Evolutionary conservation across 2,329 filamentous ascomycete genomes (phyloP), one percentile per base, ranked within the genome.

Genomic region (Fusarium ambrosium): DNA sequence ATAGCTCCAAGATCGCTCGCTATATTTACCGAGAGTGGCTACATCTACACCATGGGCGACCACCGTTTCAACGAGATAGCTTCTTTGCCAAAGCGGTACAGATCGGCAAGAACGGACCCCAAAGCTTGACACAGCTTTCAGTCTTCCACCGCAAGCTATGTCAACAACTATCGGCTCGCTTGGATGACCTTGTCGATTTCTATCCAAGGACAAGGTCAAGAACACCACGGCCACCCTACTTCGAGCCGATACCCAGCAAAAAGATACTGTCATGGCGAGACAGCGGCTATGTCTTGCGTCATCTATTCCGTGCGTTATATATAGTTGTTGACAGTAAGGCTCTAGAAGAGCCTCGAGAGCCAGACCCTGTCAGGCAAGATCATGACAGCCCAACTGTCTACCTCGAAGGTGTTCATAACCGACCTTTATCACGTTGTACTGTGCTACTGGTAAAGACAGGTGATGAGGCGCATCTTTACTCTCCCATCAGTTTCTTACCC

Each of bases 1-100:
- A 59, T 16, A 58, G 59, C 37, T 16, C 14, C 2, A 62, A 55
- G 27, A 43, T 66, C 18, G 37, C 36, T 22, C 37, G 29, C 4
- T 64, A 64, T 16, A 51, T 64, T 3, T 70, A 64, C 37, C 55
- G 61, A 1, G 37, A 61, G 22, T 65, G 64, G 63, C n/a, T 66
- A 32, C 41, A n/a, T n/a, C 58, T 60, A 7, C 16, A 66, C 18
- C 0, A 63, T n/a, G 45, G 45, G 4, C 20, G 43, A 37, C 64
- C 43, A 9, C 22, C n/a, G 14, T 68, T 70, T 29, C 32, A 70
- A 29, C 20, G 55, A 32, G 43, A 45, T 3, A 24, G 60, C 9
- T 70, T 64, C 32, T 61, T 70, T 4, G 60, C 64, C 32, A 68
- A 64, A n/a, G 32, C 55, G n/a, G 39, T 55, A 9, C 27, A 65